Evolutionary conservation across 169 alveolate species (phyloP).

Genomic region (Plasmodium gonderi): DNA sequence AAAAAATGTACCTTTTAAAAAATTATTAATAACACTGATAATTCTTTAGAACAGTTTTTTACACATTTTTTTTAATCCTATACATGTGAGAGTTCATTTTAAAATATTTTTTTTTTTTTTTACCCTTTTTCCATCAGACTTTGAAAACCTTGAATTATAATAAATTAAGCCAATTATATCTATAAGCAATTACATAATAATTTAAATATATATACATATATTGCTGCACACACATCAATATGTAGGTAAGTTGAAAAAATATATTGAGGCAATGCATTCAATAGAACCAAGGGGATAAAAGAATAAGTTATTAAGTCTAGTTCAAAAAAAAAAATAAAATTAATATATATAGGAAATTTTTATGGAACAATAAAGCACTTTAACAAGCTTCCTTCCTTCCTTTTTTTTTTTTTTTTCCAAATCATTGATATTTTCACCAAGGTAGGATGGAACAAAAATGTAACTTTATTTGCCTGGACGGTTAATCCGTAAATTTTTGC

Average conservation of each 20-base stretch:
- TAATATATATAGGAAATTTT: neutral
- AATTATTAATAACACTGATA: neutral
- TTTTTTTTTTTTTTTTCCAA: neutral
- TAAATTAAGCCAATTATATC: neutral
- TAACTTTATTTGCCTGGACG: neutral
- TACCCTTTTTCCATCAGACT: neutral
- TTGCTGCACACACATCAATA: neutral
- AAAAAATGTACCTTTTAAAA: neutral
- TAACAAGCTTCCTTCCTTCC: neutral
- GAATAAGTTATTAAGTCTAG: neutral
- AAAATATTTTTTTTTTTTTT: neutral
- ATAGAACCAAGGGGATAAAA: neutral
- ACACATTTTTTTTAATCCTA: neutral
- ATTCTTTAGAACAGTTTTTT: neutral
- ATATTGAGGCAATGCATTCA: neutral
- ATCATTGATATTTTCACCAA: neutral
- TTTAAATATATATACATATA: neutral
- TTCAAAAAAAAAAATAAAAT: neutral
- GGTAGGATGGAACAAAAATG: neutral
- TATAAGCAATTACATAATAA: neutral
- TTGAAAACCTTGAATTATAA: neutral
- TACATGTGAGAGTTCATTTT: constrained; percentile 3
- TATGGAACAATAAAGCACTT: neutral
- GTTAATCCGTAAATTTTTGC: neutral
- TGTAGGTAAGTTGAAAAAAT: neutral